Base-by-base conservation (phyloP, 495 filamentous ascomycete species). In the Thermothielavioides terrestris region DNA sequence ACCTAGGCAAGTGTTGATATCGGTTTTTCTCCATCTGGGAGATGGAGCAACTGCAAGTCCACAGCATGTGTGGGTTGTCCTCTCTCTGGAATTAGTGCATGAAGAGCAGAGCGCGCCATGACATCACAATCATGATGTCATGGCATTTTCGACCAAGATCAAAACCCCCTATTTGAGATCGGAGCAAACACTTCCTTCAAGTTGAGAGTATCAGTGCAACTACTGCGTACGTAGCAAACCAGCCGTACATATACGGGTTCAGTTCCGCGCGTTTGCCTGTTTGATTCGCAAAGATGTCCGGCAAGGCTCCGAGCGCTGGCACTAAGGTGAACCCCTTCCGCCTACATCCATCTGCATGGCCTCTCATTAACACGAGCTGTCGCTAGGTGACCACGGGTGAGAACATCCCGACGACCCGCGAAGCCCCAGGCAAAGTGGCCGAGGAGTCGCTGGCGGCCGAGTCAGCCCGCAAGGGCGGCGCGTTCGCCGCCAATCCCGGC, bases 401-500 rank as follows among this genome's bases (percentile, higher is more conserved):
- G 32, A 57, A 65, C 36, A 61, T 61, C 21, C 67, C 67, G 4
- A 7, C 42, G 3, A 63, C 41, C 10, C 51, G 31, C 2, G 70
- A 72, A 44, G 58, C 53, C n/a, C 30, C 63, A 9, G 70, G 70
- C 27, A 2, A 46, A 4, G 60, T 71, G 14, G 25, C 52, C 9
- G 1, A 52, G 44, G 54, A 52, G 28, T 73, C 70, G 0, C 64
- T 72, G 10, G 70, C 70, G 10, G 62, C 70, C 37, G 65, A 72
- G 25, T 71, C 68, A 0, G 32, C 46, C 32, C 50, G 46, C 11
- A 11, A 38, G 5, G 53, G 56, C 46, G 59, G 56, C 46, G 59
- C 25, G 12, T 64, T 64, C 48, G 39, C 56, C 10, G 32, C 42
- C 14, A 67, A 67, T 46, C 47, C 31, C 10, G 48, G 40, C 53